These are phyloP conservation scores for Jasminum sambac DNA, from an alignment of 257 asterid species.

Conservation along the genomic window DNA sequence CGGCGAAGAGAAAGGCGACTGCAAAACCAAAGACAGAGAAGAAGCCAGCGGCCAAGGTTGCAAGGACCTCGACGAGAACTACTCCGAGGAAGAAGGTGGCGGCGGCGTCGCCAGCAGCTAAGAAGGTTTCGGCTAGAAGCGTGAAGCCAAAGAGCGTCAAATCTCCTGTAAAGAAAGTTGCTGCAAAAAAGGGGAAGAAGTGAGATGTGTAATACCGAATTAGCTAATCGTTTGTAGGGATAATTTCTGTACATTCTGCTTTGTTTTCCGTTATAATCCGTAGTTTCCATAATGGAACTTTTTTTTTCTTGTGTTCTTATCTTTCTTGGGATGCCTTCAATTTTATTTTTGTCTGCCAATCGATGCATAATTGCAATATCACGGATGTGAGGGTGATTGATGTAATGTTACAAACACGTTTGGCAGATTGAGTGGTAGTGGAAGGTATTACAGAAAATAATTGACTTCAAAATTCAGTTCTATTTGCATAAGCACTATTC, in stretches of 20 bases:
- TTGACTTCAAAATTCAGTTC: no score
- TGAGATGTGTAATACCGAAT: constrained; percentile 24
- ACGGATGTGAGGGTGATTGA: no score
- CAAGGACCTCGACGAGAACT: constrained; percentile 47
- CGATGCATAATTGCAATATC: no score
- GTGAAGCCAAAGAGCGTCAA: constrained; percentile 26
- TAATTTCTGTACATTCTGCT: constrained; percentile 42
- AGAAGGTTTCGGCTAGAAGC: constrained; percentile 33
- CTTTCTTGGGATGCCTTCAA: no score
- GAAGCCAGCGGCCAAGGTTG: constrained; percentile 55
- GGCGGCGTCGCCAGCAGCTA: constrained; percentile 31
- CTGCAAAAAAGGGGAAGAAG: constrained; percentile 45
- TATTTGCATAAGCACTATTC: no score
- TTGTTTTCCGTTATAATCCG: neutral
- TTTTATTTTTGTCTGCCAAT: no score
- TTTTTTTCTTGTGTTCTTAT: neutral
- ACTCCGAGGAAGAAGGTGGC: constrained; percentile 40
- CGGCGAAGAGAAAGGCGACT: constrained; percentile 47
- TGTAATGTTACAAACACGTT: no score
- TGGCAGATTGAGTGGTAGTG: no score
- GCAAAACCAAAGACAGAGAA: constrained; percentile 36
- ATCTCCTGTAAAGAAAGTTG: constrained; percentile 40
- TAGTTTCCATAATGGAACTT: neutral
- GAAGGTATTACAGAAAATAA: no score
- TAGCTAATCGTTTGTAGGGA: constrained; percentile 34